Evolutionary conservation across 1,139 yeast genomes (phyloP), one percentile per base, ranked within the genome.

Genomic region (Candida smagusa): DNA sequence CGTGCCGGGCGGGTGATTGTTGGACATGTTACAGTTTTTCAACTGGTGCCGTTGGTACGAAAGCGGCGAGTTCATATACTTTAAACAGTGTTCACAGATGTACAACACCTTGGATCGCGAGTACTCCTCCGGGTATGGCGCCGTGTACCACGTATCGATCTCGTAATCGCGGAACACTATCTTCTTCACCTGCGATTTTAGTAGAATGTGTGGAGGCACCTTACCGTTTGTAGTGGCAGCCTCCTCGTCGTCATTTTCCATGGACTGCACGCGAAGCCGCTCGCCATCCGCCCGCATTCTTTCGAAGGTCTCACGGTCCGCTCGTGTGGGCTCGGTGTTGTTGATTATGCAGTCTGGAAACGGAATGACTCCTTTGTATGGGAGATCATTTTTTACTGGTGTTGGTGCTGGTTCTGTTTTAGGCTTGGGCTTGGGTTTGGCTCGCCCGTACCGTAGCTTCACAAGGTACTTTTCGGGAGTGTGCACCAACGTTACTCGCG

Each of bases 111-210:
- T 67, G 36, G 80, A 76, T 31, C 72, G 74, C 26, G 88, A 78
- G 52, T 81, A 86, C 53, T 88, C 95, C 45, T 85, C 89, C 0
- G 98, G 97, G 54, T 87, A 92, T 1, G 97, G 97, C 0, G 97
- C 84, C 3, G 87, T 78, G 58, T 87, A 89, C 96, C 97, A 88
- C 0, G 97, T 87, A 44, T 83, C 84, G 22, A 90, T 86, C 55
- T 83, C 90, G 54, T 61, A 78, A 37, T 75, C 75, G 27, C 89
- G 77, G 46, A 90, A 80, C 47, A 80, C 84, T 21, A 90, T 83
- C 39, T 70, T 66, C 30, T 72, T 67, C 22, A 71, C 65, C 38
- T 65, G 65, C 2, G 70, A 60, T 40, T 56, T 51, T 30, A 52
- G 41, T 11, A 33, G 37, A 4, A 47, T 47, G 6, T 54, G 56